phyloP scores from a whole-genome alignment of 495 filamentous ascomycete species.

The Aspergillus kassunensis region DNA sequence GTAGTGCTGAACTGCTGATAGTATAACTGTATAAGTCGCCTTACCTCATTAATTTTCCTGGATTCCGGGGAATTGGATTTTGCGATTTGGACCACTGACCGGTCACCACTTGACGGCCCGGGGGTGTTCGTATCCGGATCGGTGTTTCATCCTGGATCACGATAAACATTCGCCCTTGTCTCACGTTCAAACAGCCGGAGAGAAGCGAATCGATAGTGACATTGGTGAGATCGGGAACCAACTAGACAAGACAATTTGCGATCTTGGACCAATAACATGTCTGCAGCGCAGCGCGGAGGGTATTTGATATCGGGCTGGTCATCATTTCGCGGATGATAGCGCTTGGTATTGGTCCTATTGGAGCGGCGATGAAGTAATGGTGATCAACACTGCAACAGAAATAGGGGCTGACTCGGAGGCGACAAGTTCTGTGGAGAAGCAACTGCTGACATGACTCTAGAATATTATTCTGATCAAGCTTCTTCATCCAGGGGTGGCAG shows the following conservation, averaged over 20 bases:
- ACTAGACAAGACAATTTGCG: too few species aligned
- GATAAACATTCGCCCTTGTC: neutral
- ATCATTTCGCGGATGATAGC: too few species aligned
- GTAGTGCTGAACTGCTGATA: neutral
- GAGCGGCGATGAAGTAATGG: too few species aligned
- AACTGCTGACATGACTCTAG: neutral
- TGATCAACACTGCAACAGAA: neutral
- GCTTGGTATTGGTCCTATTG: too few species aligned
- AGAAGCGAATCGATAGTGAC: too few species aligned
- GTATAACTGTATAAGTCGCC: too few species aligned
- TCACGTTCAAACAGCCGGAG: conserved; percentile 1
- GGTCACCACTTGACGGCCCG: neutral
- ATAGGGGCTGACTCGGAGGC: neutral
- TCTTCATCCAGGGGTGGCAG: neutral
- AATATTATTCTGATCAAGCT: neutral
- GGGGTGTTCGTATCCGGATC: neutral
- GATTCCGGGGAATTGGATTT: too few species aligned
- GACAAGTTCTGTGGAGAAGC: neutral
- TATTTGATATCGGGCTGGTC: too few species aligned
- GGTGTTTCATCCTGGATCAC: neutral
- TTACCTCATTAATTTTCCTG: neutral
- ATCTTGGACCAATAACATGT: too few species aligned
- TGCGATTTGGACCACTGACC: too few species aligned
- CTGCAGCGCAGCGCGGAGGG: too few species aligned
- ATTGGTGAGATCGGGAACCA: too few species aligned